Percentiles rank a stretch among this genome's conserved stretches.
Evolutionary conservation across 768 basidiomycete genomes (phyloP).

Genomic region (Vararia minispora): DNA sequence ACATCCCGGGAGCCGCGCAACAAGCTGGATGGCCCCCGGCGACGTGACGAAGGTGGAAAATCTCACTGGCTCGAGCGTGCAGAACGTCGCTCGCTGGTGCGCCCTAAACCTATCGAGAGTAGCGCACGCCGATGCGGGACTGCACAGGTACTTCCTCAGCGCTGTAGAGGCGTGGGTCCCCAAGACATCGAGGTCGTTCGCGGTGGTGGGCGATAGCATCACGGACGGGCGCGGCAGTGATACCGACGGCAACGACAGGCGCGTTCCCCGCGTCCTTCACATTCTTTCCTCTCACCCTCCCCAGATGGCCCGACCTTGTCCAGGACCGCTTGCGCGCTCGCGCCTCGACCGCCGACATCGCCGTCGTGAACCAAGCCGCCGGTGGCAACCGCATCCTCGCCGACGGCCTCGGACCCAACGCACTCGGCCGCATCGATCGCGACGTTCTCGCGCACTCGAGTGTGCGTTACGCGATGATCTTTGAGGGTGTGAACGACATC

Average conservation of each 20-base stretch:
- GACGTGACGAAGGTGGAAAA: constrained; percentile 25
- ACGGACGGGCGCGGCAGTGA: constrained; percentile 40
- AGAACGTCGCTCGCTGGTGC: constrained; percentile 28
- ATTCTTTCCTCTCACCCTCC: not conserved
- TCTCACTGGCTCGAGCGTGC: constrained; percentile 23
- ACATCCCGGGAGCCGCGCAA: constrained; percentile 41
- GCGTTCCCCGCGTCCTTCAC: not conserved
- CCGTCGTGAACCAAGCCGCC: constrained; percentile 38
- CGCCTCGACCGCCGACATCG: constrained; percentile 23
- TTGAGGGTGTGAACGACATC: constrained; percentile 46
- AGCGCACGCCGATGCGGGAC: not conserved
- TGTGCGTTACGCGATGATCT: constrained; percentile 37
- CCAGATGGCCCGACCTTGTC: constrained; percentile 38
- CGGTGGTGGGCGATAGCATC: constrained; percentile 41
- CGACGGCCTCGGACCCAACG: constrained; percentile 37
- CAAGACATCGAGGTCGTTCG: constrained; percentile 20
- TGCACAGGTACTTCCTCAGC: constrained; percentile 31
- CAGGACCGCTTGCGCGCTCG: constrained; percentile 29
- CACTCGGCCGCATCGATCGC: constrained; percentile 35
- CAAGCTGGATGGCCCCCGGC: constrained; percentile 27
- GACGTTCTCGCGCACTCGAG: constrained; percentile 38
- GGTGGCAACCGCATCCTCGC: constrained; percentile 42
- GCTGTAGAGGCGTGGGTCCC: constrained; percentile 31
- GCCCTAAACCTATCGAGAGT: constrained; percentile 1
- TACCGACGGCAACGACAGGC: constrained; percentile 35